Percentiles rank a stretch among this genome's conserved stretches.
phyloP scores from a whole-genome alignment of 176 grass and related monocot species.

The Puya raimondii region DNA sequence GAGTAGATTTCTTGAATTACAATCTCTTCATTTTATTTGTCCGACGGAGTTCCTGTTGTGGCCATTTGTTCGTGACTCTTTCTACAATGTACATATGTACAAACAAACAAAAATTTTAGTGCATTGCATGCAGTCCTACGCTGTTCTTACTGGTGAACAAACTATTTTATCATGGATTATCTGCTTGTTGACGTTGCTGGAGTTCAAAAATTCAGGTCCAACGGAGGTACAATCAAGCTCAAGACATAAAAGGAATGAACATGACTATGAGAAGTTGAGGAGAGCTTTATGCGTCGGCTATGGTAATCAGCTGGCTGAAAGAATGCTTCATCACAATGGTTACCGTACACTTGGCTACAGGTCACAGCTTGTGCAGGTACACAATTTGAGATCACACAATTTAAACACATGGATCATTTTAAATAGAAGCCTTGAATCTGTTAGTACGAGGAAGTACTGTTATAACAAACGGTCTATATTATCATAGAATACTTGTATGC shows the following conservation, averaged over 20 bases:
- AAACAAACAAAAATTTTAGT: no score
- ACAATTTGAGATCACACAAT: not conserved
- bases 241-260: slow-evolving; percentile 45
- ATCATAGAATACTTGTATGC: no score
- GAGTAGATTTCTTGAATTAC: no score
- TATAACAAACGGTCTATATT: no score
- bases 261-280: slow-evolving; percentile 70
- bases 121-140: no score
- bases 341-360: slow-evolving; percentile 94
- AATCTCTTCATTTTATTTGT: no score
- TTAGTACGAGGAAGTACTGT: no score
- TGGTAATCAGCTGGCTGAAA: slow-evolving; percentile 88
- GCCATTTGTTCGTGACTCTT: no score
- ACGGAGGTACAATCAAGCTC: slow-evolving; percentile 44
- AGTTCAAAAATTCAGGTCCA: slow-evolving; percentile 37
- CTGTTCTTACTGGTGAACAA: no score
- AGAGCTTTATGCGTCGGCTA: slow-evolving; percentile 79
- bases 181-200: not conserved
- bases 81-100: no score
- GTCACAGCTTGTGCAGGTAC: slow-evolving; percentile 87
- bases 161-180: no score
- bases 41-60: no score
- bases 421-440: not conserved
- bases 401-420: not conserved
- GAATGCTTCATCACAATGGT: slow-evolving; percentile 94